Percentiles rank a stretch among this genome's conserved stretches.
These are phyloP conservation scores for Globisporangium alternatum DNA, from an alignment of 352 stramenopile species.

Conservation along the genomic window DNA sequence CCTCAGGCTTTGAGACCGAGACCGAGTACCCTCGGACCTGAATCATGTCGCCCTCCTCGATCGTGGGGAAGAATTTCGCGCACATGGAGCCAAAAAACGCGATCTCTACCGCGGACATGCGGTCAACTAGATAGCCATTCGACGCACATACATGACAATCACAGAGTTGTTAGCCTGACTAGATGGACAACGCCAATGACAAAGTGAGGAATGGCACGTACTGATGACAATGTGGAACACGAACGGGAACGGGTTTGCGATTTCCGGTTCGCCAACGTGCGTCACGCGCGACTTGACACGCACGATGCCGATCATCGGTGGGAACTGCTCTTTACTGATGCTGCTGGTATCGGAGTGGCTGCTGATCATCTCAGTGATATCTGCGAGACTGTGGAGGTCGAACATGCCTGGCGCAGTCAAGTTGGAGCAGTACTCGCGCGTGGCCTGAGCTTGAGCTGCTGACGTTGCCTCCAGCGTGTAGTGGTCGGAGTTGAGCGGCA, in stretches of 20 bases:
- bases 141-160: background rate
- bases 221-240: slow-evolving; percentile 60
- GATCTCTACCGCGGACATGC: slow-evolving; percentile 36
- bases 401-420: slow-evolving; percentile 22
- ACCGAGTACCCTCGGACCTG: slow-evolving; percentile 46
- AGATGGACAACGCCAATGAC: background rate
- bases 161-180: background rate
- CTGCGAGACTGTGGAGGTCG: slow-evolving; percentile 22
- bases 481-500: slow-evolving; percentile 49
- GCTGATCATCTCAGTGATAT: slow-evolving; percentile 25
- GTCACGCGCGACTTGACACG: slow-evolving; percentile 55
- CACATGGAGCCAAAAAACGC: slow-evolving; percentile 71
- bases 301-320: slow-evolving; percentile 50
- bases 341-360: background rate
- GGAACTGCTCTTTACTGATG: background rate
- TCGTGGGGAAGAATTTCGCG: slow-evolving; percentile 43
- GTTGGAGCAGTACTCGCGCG: slow-evolving; percentile 20
- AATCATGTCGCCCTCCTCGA: slow-evolving; percentile 63
- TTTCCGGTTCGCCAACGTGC: slow-evolving; percentile 38
- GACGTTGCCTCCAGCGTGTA: slow-evolving; percentile 24
- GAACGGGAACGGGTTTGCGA: slow-evolving; percentile 58
- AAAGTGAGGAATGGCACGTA: slow-evolving; percentile 15
- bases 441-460: background rate
- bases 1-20: slow-evolving; percentile 15
- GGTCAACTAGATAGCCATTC: slow-evolving; percentile 33